Conservation (phyloP, 208 protist species). For the Acanthamoeba royreba region DNA sequence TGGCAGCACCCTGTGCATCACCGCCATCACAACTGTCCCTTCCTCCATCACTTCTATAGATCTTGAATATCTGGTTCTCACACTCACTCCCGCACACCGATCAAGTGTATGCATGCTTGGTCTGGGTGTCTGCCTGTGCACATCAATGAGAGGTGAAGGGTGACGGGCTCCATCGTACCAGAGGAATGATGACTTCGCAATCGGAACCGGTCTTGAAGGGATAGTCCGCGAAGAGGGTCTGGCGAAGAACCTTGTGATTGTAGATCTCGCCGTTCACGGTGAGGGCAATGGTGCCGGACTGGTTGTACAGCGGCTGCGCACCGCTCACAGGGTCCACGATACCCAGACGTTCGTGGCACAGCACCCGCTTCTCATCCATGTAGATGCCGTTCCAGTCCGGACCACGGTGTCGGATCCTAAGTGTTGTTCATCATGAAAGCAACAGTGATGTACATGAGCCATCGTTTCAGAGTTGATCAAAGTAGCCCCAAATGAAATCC, state of each 20-base stretch:
- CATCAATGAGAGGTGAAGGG: not conserved
- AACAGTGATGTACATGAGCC: too few species aligned
- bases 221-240: constrained; percentile 52
- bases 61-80: too few species aligned
- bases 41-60: too few species aligned
- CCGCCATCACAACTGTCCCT: not conserved
- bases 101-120: too few species aligned
- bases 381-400: constrained; percentile 82
- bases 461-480: not conserved
- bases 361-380: constrained; percentile 47
- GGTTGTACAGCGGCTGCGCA: constrained; percentile 75
- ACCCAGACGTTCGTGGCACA: constrained; percentile 80
- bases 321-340: constrained; percentile 80
- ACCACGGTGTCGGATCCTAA: constrained; percentile 78
- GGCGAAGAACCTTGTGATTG: constrained; percentile 82
- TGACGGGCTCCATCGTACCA: constrained; percentile 50
- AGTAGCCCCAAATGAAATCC: too few species aligned
- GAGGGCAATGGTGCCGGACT: constrained; percentile 67
- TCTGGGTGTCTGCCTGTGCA: too few species aligned
- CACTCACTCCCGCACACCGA: too few species aligned
- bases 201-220: constrained; percentile 81
- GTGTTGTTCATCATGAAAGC: not conserved
- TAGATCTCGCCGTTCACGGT: constrained; percentile 91
- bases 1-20: not conserved
- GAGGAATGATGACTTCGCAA: constrained; percentile 84